Percentiles rank a stretch among this genome's conserved stretches.
These are phyloP conservation scores for Salix suchowensis DNA, from an alignment of 345 rosid genomes.

Conservation along the genomic window DNA sequence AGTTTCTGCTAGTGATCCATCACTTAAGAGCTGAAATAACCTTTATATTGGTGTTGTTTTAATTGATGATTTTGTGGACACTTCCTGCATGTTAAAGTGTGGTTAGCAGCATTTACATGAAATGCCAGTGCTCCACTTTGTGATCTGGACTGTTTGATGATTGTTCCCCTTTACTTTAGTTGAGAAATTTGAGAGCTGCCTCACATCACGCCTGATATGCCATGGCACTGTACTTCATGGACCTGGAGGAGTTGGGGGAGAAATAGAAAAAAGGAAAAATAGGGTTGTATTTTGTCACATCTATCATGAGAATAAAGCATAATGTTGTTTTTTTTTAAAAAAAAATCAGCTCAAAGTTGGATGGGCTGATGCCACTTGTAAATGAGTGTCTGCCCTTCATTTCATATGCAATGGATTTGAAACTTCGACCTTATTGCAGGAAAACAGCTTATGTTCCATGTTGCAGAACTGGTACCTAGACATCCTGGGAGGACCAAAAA, in stretches of 20 bases:
- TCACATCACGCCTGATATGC: neutral
- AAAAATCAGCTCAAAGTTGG: neutral
- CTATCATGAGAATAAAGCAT: neutral
- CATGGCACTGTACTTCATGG: neutral
- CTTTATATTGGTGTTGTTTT: neutral
- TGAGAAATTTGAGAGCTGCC: neutral
- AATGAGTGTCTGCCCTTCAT: neutral
- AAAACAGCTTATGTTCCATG: constrained; percentile 78
- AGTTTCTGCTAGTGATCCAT: neutral
- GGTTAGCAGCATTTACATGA: neutral
- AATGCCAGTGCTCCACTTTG: neutral
- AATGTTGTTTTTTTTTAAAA: neutral
- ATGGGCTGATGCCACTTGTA: neutral
- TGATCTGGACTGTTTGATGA: neutral
- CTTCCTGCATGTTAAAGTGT: neutral
- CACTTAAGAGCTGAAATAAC: neutral
- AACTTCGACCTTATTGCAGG: constrained; percentile 41
- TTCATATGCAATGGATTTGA: neutral
- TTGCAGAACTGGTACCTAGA: constrained; percentile 82
- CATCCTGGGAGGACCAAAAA: constrained; percentile 85
- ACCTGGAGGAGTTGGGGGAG: neutral
- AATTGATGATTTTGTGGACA: neutral
- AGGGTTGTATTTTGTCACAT: neutral
- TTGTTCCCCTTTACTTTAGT: neutral
- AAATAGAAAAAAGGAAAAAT: neutral